Evolutionary conservation across 1,284 basidiomycete species (phyloP), one percentile per base, ranked within the genome.

Genomic region (Tilletia caries): DNA sequence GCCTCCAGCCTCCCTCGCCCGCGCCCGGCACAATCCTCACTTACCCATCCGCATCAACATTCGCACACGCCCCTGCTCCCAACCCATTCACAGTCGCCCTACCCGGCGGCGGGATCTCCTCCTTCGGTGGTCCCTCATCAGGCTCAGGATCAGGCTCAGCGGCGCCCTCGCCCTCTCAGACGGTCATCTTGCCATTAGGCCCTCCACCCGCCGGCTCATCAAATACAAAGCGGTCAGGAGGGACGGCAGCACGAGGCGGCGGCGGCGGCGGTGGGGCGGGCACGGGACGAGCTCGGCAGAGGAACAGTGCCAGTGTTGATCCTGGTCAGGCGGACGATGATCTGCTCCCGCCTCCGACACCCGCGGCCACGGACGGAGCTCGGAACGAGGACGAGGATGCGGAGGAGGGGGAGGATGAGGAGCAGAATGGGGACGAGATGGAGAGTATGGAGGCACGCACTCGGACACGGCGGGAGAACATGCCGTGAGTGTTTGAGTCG

Each of bases 221-320:
- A 54, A 54, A 50, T 20, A 8, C 25, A 8, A 50, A 54, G 29
- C 52, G 52, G 29, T 25, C 52, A 29, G 18, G n/a, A 54, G 18
- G n/a, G n/a, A n/a, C 52, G 34, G 12, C 54, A 58, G 54, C 54
- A 29, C 23, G 25, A n/a, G 48, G 48, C 8, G 48, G 48, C 12
- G 48, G 12, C 12, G 48, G 48, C 12, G 48, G 12, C 12, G 48
- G 18, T 10, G 54, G 25, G 12, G 54, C 54, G 29, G 54, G 54
- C 54, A n/a, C 48, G 8, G 58, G 58, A 62, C 27, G 58, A 34
- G 58, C 13, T 20, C 27, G 58, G 23, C 58, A 62, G 58, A 62
- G 29, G 13, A 62, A 62, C 29, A 62, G 58, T n/a, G 32, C 58
- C 8, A 62, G 58, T 34, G 58, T 34, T 18, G 58, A 62, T n/a